Conservation (phyloP, 305 asterid genomes). For the Rubia balearica region DNA sequence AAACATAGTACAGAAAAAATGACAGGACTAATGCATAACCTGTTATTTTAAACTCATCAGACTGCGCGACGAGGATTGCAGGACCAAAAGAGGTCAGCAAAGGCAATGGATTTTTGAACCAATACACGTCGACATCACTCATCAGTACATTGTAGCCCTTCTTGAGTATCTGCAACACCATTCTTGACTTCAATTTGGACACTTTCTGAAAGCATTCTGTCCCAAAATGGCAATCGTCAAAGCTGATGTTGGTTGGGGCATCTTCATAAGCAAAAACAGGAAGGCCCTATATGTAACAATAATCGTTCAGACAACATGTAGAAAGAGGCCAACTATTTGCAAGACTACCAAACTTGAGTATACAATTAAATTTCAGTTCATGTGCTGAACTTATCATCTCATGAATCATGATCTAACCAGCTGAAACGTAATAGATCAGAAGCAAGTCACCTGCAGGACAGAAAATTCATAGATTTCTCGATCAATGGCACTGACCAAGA, state of each 20-base stretch:
- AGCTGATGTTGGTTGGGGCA: constrained; percentile 70
- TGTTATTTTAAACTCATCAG: constrained; percentile 69
- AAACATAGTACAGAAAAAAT: background rate
- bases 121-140: constrained; percentile 46
- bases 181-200: constrained; percentile 83
- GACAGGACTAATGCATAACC: constrained; percentile 29
- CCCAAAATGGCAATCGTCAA: constrained; percentile 87
- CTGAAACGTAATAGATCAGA: background rate
- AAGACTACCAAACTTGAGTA: background rate
- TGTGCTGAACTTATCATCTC: background rate
- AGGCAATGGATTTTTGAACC: constrained; percentile 76
- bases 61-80: constrained; percentile 69
- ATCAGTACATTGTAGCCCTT: constrained; percentile 57
- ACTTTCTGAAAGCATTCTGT: constrained; percentile 87
- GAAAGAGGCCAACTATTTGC: background rate
- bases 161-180: constrained; percentile 74
- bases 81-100: constrained; percentile 74
- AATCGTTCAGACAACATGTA: constrained; percentile 8
- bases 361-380: background rate
- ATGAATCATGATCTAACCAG: background rate
- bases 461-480: constrained; percentile 62
- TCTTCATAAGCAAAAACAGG: constrained; percentile 59
- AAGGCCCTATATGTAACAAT: constrained; percentile 48
- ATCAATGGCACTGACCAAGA: constrained; percentile 79
- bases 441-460: constrained; percentile 61